Evolutionary conservation across 2,329 filamentous ascomycete genomes (phyloP).

Genomic region (Tolypocladium album): DNA sequence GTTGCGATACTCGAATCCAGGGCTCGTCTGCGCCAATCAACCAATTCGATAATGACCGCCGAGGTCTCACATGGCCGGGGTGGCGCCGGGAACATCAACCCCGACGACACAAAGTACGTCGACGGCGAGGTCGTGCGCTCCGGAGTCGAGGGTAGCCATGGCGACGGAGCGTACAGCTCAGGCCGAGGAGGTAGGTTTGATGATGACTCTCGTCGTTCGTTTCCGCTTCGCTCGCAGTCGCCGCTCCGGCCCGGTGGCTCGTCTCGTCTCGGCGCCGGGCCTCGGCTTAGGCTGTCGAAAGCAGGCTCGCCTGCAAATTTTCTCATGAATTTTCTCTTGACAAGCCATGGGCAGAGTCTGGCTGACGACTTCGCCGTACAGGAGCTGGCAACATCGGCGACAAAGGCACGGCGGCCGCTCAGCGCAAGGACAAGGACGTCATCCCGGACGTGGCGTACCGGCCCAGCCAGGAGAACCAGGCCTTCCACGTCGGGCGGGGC

Average conservation of each 20-base stretch:
- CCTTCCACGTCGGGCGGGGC: slow-evolving; percentile 49
- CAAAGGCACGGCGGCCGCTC: slow-evolving; percentile 22
- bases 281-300: neutral
- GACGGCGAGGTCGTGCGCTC: slow-evolving; percentile 52
- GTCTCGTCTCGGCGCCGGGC: neutral
- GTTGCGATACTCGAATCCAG: neutral
- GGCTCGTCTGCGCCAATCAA: slow-evolving; percentile 7
- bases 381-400: slow-evolving; percentile 50
- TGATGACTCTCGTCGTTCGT: neutral
- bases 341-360: neutral
- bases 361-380: slow-evolving; percentile 12
- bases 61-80: slow-evolving; percentile 52
- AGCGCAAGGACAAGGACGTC: slow-evolving; percentile 39
- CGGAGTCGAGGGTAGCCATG: slow-evolving; percentile 42
- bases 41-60: slow-evolving; percentile 16
- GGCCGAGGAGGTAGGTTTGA: slow-evolving; percentile 43
- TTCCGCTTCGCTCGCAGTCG: neutral
- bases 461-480: slow-evolving; percentile 32
- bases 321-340: neutral
- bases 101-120: slow-evolving; percentile 46
- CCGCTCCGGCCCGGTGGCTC: too few relatives aligned
- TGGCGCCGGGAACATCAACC: slow-evolving; percentile 50
- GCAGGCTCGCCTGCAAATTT: neutral
- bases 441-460: slow-evolving; percentile 42
- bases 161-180: slow-evolving; percentile 47